Conservation (phyloP, 306 rosid species). For the Vicia villosa region DNA sequence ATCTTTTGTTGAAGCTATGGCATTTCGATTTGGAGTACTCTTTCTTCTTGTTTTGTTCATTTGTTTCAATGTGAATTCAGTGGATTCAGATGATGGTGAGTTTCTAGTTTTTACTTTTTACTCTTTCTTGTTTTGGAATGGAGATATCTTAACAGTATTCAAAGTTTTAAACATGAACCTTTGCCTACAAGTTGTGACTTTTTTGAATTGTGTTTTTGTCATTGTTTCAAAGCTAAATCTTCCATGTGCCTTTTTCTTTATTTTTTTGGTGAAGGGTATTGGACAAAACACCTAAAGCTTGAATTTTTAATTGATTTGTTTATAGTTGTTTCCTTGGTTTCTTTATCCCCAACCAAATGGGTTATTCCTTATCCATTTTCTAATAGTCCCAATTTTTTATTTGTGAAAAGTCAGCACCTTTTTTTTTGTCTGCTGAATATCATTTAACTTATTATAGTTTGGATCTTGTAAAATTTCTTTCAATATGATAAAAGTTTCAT, state of each 20-base stretch:
- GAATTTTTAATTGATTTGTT: background rate
- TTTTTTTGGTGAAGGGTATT: constrained; percentile 26
- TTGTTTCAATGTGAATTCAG: constrained; percentile 50
- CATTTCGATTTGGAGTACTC: constrained; percentile 50
- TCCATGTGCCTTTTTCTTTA: constrained; percentile 8
- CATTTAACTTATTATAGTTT: constrained; percentile 23
- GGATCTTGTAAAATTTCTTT: constrained; percentile 3
- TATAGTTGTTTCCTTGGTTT: background rate
- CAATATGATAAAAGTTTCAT: too few species aligned
- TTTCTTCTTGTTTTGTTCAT: constrained; percentile 55
- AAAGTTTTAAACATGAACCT: constrained; percentile 25
- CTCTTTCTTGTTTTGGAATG: constrained; percentile 9
- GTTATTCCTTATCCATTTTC: constrained; percentile 19
- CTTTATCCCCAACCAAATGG: constrained; percentile 41
- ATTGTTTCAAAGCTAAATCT: constrained; percentile 32
- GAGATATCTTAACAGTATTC: background rate
- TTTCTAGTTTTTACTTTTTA: background rate
- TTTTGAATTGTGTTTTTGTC: constrained; percentile 3
- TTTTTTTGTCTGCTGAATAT: constrained; percentile 28
- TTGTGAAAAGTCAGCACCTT: constrained; percentile 20
- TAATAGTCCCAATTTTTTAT: constrained; percentile 17
- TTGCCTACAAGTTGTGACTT: constrained; percentile 21
- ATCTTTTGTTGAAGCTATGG: constrained; percentile 45
- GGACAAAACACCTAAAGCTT: constrained; percentile 7
- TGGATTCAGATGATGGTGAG: constrained; percentile 86